Percentiles rank a stretch among this genome's conserved stretches.
phyloP scores from a whole-genome alignment of 345 rosid genomes.

The Populus deltoides region DNA sequence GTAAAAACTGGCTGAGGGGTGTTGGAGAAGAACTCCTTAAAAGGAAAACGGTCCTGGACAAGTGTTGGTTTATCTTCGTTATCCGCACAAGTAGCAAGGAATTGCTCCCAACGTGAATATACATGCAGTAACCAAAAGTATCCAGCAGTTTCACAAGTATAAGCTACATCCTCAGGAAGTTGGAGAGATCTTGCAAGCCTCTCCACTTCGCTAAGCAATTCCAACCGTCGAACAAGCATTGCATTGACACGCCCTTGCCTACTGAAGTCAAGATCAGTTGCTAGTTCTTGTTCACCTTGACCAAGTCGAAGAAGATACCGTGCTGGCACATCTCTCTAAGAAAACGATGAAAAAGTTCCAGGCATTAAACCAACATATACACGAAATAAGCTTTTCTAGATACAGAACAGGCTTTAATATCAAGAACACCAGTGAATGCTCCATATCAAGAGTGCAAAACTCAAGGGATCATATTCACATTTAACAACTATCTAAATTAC shows the following conservation, averaged over 20 bases:
- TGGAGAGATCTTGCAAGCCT: slow-evolving; percentile 94
- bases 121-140: slow-evolving; percentile 99
- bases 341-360: slow-evolving; percentile 19
- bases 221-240: slow-evolving; percentile 95
- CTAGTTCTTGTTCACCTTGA: slow-evolving; percentile 99
- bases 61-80: slow-evolving; percentile 72
- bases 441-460: neutral
- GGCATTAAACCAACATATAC: slow-evolving; percentile 11
- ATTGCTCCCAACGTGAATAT: slow-evolving; percentile 95
- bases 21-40: slow-evolving; percentile 84
- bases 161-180: slow-evolving; percentile 95
- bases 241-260: slow-evolving; percentile 98
- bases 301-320: slow-evolving; percentile 98
- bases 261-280: slow-evolving; percentile 96
- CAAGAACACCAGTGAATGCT: neutral
- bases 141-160: slow-evolving; percentile 99
- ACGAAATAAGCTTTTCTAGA: neutral
- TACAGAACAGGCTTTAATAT: neutral
- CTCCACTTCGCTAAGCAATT: slow-evolving; percentile 88
- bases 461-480: neutral
- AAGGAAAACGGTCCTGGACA: slow-evolving; percentile 83
- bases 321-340: slow-evolving; percentile 99
- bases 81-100: slow-evolving; percentile 80
- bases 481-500: neutral
- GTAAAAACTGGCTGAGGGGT: slow-evolving; percentile 73